A percentile compares a stretch with the other conserved stretches of the same genome.
Evolutionary conservation across 1,139 yeast genomes (phyloP).

Genomic region (Suhomyces wounanorum): DNA sequence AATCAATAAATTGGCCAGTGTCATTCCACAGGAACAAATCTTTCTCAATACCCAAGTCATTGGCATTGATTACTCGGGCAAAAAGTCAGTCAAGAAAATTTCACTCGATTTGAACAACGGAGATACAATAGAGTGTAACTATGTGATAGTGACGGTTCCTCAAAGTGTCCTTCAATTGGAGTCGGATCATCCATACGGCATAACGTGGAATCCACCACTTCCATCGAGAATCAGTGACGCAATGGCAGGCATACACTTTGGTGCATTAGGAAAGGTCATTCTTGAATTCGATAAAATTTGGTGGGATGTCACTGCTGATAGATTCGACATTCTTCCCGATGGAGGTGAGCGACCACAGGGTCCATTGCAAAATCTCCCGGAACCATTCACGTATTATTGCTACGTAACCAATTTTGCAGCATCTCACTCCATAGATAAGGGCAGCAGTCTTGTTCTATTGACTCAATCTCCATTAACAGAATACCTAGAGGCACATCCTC

Average conservation of each 20-base stretch:
- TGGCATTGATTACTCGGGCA: slow-evolving; percentile 32
- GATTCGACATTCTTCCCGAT: slow-evolving; percentile 50
- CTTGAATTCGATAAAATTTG: slow-evolving; percentile 68
- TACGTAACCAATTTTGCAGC: slow-evolving; percentile 33
- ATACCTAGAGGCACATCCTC: slow-evolving; percentile 38
- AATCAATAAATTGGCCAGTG: slow-evolving; percentile 43
- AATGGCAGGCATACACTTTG: slow-evolving; percentile 57
- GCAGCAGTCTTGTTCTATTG: slow-evolving; percentile 52
- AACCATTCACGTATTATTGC: slow-evolving; percentile 34
- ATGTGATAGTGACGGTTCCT: slow-evolving; percentile 72
- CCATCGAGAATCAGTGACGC: slow-evolving; percentile 50
- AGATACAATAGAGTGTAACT: slow-evolving; percentile 39
- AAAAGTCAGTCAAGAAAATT: slow-evolving; percentile 20
- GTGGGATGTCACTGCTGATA: slow-evolving; percentile 62
- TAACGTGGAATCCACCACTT: slow-evolving; percentile 62
- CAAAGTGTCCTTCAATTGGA: slow-evolving; percentile 60
- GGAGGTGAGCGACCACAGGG: slow-evolving; percentile 15
- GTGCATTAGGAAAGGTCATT: slow-evolving; percentile 74
- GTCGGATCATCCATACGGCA: slow-evolving; percentile 38
- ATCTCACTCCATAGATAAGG: slow-evolving; percentile 12
- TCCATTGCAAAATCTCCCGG: slow-evolving; percentile 19
- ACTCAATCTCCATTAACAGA: slow-evolving; percentile 74
- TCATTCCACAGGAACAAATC: slow-evolving; percentile 44
- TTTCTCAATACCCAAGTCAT: slow-evolving; percentile 49
- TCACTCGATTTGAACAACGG: slow-evolving; percentile 14